Evolutionary conservation across 1,284 basidiomycete species (phyloP).

Genomic region (Austropuccinia psidii): DNA sequence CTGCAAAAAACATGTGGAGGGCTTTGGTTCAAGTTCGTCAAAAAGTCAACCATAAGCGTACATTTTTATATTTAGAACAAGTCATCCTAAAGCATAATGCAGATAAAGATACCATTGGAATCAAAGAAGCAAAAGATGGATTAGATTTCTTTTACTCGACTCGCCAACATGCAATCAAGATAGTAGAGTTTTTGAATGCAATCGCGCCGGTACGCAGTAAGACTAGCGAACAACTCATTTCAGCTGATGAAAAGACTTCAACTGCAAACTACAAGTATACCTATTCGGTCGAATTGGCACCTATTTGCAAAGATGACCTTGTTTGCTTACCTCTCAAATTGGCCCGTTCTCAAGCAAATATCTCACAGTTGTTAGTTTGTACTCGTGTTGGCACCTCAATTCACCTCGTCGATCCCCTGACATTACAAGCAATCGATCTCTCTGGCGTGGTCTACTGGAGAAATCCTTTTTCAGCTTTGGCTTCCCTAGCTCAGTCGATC

Average conservation of each 20-base stretch:
- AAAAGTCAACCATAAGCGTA: constrained; percentile 94
- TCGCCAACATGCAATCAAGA: constrained; percentile 85
- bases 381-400: constrained; percentile 84
- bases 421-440: constrained; percentile 75
- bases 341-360: constrained; percentile 75
- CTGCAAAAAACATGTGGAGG: constrained; percentile 98
- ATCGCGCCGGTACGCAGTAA: constrained; percentile 84
- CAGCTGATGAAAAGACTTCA: constrained; percentile 79
- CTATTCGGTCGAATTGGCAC: constrained; percentile 93
- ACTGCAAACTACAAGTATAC: constrained; percentile 97
- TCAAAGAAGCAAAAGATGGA: constrained; percentile 88
- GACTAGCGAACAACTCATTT: constrained; percentile 85
- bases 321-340: constrained; percentile 77
- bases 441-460: constrained; percentile 82
- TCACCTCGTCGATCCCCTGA: constrained; percentile 80
- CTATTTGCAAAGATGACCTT: constrained; percentile 95
- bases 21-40: constrained; percentile 95
- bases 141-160: constrained; percentile 94
- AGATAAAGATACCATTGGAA: constrained; percentile 88
- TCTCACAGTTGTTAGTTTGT: constrained; percentile 76
- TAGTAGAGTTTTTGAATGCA: constrained; percentile 86
- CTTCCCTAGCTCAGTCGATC: constrained; percentile 72
- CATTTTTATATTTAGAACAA: constrained; percentile 95
- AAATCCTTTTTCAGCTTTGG: constrained; percentile 73
- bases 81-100: constrained; percentile 93